Base-by-base conservation (phyloP, 352 stramenopile species). In the Blastocystis sp. region DNA sequence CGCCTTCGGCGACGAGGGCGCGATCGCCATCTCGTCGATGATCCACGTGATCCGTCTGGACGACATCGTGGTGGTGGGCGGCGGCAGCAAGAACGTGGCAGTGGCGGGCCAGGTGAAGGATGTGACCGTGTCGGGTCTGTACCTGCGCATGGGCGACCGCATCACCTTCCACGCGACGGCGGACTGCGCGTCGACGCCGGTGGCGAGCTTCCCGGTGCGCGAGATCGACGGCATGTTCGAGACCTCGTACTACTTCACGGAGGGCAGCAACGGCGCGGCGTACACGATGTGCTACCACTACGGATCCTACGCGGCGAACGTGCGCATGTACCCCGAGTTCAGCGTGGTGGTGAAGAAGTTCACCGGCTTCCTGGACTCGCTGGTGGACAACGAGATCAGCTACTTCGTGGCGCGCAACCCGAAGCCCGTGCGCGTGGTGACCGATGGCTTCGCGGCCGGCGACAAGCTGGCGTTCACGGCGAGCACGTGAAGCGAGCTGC, bases 251-350 rank as follows among this genome's bases (percentile, higher is more conserved):
- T 11, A 69, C 52, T 84, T 84, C 61, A 69, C 52, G 6, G 28
- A 28, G 57, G 74, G 74, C 57, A 84, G 74, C 34, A 70, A 70
- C n/a, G 74, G 74, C 21, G 74, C 28, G 11, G 66, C 52, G n/a
- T 84, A 84, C 74, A 69, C 74, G 54, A 68, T 84, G 45, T 84
- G 74, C 61, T 84, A 84, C 74, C 78, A 88, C 48, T 88, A 54
- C 45, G 64, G 78, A 65, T 21, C 17, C n/a, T 42, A 17, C 17
- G 2, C 68, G 21, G 34, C 34, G 45, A 88, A 79, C 60, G 78
- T 79, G 43, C 19, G 34, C 28, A 10, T 40, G 10, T 66, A 65
- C 57, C 28, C 28, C 17, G 28, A 68, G n/a, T 84, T 84, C 74
- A 64, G 54, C 28, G 74, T 84, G 38, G 74, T 68, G 57, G 74